Base-by-base conservation (phyloP, 2,329 filamentous ascomycete genomes). In the Oidium heveae region DNA sequence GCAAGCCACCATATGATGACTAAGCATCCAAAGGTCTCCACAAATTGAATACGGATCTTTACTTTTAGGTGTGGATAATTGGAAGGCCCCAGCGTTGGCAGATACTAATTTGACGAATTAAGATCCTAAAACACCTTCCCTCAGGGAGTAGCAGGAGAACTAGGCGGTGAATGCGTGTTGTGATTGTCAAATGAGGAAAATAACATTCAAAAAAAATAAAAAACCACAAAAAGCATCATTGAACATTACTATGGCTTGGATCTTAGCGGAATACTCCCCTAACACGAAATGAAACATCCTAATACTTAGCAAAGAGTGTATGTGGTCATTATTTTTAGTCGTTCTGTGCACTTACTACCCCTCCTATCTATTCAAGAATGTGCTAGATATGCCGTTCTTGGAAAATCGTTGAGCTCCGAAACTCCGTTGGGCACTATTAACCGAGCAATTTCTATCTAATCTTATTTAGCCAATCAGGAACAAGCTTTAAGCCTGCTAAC, bases 341-440 rank as follows among this genome's bases (percentile, higher is more conserved):
- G 18, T 24, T 46, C 43, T 22, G 22, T 46, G 18, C 22, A 18
- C 43, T 12, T 12, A n/a, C 37, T 41, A 13, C 43, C 43, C 43
- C n/a, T 10, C 43, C 43, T 22, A 9, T 12, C 22, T 24, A 46
- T 46, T 46, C 43, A 46, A 18, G 43, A 24, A 46, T 22, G 16
- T 24, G 22, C 43, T 18, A 24, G 12, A 46, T 13, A 46, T 22
- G 16, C 18, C 18, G 22, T 24, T 22, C 18, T 22, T 46, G 16
- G 43, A 20, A 46, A 46, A 46, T 24, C 50, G 50, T 52, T 52
- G 50, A 52, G 50, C 32, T 52, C 50, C 50, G 50, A 39, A 34
- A 39, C 50, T 39, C 34, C 34, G 18, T 52, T 52, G 50, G 34
- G 50, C 28, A 28, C 28, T 22, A 13, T 24, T 22, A 41, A 46